Base-by-base conservation (phyloP, 2,329 filamentous ascomycete species). In the Colletotrichum eremochloae region DNA sequence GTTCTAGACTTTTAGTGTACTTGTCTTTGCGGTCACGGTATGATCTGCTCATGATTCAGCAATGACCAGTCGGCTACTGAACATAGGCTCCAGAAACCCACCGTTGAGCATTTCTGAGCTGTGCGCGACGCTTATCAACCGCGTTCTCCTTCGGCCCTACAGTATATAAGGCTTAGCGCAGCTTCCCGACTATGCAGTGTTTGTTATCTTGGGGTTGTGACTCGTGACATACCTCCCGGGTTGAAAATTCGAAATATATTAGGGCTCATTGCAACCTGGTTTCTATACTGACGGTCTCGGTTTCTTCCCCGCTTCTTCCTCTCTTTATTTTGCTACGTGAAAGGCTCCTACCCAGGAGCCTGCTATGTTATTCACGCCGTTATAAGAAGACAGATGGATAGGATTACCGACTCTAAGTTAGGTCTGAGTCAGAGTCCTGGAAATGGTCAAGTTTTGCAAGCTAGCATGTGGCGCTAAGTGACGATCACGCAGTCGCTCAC, bases 241-340 rank as follows among this genome's bases (percentile, higher is more conserved):
- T 80, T 81, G n/a, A 81, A 81, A 3, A 81, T 80, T 29, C 78
- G 78, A 38, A 81, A 81, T 38, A 81, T 79, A 24, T 56, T 60
- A n/a, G 12, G 29, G 38, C 53, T 66, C 67, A 70, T 70, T 8
- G 7, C 11, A 20, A 15, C 18, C 24, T 8, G 38, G 12, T 7
- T 31, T 36, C 8, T 36, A 18, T 36, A 18, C 5, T 44, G 40
- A 44, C 18, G 15, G 40, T 18, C 14, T 44, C 1, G 40, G 5
- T 6, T 14, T 44, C 18, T 44, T 18, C 40, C 40, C 15, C 40
- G 40, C 8, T 44, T 18, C 40, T 18, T 18, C 15, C 11, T 18
- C 8, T 44, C 5, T 44, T 18, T 44, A 1, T 7, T 18, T 2
- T 5, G 3, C 33, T 36, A 6, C 15, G 3, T 44, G 40, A 44